Conservation (phyloP, 140 eudicot genomes). For the Artemisia princeps region DNA sequence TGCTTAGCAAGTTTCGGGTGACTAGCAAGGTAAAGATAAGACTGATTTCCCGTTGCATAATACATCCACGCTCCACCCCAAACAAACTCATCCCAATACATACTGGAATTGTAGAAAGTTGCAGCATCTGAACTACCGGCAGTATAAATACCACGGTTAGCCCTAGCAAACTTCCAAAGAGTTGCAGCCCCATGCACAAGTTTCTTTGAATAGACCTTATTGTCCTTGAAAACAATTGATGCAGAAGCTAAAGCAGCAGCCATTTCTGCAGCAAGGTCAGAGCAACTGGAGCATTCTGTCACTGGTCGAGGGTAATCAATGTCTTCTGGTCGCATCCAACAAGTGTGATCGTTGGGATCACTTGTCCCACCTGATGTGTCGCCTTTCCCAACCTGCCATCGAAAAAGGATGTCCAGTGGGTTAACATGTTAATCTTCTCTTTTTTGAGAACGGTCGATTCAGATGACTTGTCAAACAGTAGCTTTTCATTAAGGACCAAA, state of each 20-base stretch:
- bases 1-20: constrained; percentile 64
- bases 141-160: constrained; percentile 69
- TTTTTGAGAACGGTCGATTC: background rate
- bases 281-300: constrained; percentile 52
- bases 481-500: background rate
- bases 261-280: constrained; percentile 96
- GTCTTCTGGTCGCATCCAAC: constrained; percentile 97
- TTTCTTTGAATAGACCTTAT: constrained; percentile 79
- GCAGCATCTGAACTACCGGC: constrained; percentile 56
- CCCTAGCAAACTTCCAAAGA: constrained; percentile 65
- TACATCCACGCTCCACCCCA: constrained; percentile 98
- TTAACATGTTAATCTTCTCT: background rate
- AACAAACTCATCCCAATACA: constrained; percentile 84
- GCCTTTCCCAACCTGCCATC: constrained; percentile 74
- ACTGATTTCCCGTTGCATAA: constrained; percentile 82
- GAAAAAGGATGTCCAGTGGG: constrained; percentile 10
- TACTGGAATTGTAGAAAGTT: constrained; percentile 63
- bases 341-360: constrained; percentile 75
- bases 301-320: constrained; percentile 85
- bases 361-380: constrained; percentile 62
- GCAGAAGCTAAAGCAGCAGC: constrained; percentile 97
- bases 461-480: background rate
- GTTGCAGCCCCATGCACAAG: constrained; percentile 93
- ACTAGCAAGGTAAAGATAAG: constrained; percentile 76
- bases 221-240: constrained; percentile 89